phyloP scores from a whole-genome alignment of 2,329 filamentous ascomycete species.

The Chrysosporium keratinophilum region DNA sequence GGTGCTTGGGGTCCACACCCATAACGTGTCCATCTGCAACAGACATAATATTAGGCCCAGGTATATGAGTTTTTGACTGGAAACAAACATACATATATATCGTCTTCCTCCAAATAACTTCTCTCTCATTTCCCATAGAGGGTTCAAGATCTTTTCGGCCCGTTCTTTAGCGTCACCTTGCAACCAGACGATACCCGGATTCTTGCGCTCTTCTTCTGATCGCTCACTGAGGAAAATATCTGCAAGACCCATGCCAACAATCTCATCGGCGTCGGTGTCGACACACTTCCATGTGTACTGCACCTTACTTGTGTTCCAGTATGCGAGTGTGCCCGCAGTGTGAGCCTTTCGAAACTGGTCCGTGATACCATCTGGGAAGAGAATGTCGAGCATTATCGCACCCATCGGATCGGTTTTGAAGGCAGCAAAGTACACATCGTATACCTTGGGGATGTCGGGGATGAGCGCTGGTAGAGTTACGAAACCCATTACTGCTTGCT shows the following conservation, averaged over 20 bases:
- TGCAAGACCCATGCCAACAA: constrained; percentile 41
- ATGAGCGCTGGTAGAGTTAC: constrained; percentile 38
- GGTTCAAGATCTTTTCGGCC: constrained; percentile 36
- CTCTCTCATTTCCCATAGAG: constrained; percentile 36
- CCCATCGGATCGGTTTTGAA: constrained; percentile 29
- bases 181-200: constrained; percentile 40
- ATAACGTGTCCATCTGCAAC: constrained; percentile 30
- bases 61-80: background rate
- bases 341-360: constrained; percentile 36
- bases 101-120: constrained; percentile 33
- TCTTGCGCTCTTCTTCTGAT: constrained; percentile 35
- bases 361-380: constrained; percentile 32
- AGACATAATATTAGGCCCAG: background rate
- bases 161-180: constrained; percentile 36
- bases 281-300: constrained; percentile 43
- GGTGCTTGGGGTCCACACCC: constrained; percentile 35
- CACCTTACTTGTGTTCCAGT: constrained; percentile 29
- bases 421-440: constrained; percentile 40
- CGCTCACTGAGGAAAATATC: constrained; percentile 35
- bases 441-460: constrained; percentile 39
- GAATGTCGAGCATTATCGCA: constrained; percentile 25
- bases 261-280: constrained; percentile 35
- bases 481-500: constrained; percentile 27
- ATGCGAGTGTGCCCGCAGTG: constrained; percentile 34
- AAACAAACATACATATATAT: constrained; percentile 35